phyloP scores from a whole-genome alignment of 106 monocot species.

The Apostasia ramifera region DNA sequence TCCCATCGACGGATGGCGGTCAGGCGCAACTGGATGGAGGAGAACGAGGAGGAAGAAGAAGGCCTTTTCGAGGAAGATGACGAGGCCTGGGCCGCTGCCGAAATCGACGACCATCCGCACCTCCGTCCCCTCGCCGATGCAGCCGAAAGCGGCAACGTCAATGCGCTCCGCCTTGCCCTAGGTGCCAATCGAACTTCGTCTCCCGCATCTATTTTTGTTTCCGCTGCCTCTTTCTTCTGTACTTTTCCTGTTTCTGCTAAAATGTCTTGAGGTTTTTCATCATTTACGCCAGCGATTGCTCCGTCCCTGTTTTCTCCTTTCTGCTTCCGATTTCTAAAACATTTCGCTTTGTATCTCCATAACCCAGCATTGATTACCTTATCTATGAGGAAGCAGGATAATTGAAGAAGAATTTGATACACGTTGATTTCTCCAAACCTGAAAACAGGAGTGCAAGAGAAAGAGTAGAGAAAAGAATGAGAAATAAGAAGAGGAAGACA shows the following conservation, averaged over 20 bases:
- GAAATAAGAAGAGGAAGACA: no score
- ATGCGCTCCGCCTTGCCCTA: slow-evolving; percentile 31
- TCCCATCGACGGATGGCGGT: slow-evolving; percentile 17
- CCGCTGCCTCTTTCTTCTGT: slow-evolving; percentile 1
- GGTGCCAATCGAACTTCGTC: slow-evolving; percentile 7
- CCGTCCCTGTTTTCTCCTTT: no score
- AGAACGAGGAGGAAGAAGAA: slow-evolving; percentile 10
- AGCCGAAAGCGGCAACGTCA: slow-evolving; percentile 26
- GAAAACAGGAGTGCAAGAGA: no score
- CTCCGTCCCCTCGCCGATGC: slow-evolving; percentile 27
- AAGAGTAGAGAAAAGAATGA: no score
- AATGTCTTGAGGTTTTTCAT: neutral
- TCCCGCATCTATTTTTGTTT: neutral
- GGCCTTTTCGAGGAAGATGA: slow-evolving; percentile 13
- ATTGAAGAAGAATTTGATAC: no score
- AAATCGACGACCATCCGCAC: slow-evolving; percentile 17
- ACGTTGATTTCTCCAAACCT: no score
- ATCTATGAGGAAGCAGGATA: no score
- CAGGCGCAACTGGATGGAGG: slow-evolving; percentile 18
- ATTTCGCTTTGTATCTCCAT: no score
- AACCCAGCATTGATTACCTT: no score
- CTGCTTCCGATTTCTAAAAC: no score
- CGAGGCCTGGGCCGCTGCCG: slow-evolving; percentile 7
- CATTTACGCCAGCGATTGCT: neutral
- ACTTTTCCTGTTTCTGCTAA: neutral